Base-by-base conservation (phyloP, 1,139 yeast genomes). In the Blastobotrys capitulatus region DNA sequence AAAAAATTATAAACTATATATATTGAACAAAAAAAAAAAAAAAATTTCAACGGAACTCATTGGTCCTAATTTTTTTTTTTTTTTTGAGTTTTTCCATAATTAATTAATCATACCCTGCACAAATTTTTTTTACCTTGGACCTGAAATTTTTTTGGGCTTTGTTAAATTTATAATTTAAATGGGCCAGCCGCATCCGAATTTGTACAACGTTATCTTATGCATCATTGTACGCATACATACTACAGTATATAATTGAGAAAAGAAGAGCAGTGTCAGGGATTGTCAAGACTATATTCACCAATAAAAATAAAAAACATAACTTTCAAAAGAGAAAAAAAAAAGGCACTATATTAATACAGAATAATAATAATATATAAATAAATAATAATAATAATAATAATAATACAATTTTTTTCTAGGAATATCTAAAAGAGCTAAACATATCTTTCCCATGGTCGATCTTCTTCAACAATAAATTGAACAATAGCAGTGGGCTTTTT, bases 401-500 rank as follows among this genome's bases (percentile, higher is more conserved):
- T 6, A 42, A n/a, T 29, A 16, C n/a, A 27, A 25, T 45, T 20
- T n/a, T n/a, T n/a, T n/a, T n/a, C n/a, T n/a, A n/a, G n/a, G n/a
- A n/a, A n/a, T n/a, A n/a, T n/a, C n/a, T n/a, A n/a, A n/a, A n/a
- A n/a, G n/a, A n/a, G n/a, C n/a, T n/a, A n/a, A n/a, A n/a, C n/a
- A 18, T 46, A 46, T 16, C 48, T 31, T 7, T 22, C 40, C 48
- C 48, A 46, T 37, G 48, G 48, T 32, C 18, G 15, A 27, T 39
- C 44, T 19, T 46, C 48, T 7, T 18, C 13, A 7, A 9, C 15
- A 13, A 16, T 26, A 40, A 27, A 46, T 12, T 20, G 26, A 10
- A 46, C 27, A 10, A 26, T 27, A 16, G 44, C 15, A n/a, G 44
- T 18, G 20, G 44, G 48, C 40, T 40, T 32, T 25, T 46, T 46